Conservation (phyloP, 495 filamentous ascomycete species). For the Hypoxylon lenormandii region DNA sequence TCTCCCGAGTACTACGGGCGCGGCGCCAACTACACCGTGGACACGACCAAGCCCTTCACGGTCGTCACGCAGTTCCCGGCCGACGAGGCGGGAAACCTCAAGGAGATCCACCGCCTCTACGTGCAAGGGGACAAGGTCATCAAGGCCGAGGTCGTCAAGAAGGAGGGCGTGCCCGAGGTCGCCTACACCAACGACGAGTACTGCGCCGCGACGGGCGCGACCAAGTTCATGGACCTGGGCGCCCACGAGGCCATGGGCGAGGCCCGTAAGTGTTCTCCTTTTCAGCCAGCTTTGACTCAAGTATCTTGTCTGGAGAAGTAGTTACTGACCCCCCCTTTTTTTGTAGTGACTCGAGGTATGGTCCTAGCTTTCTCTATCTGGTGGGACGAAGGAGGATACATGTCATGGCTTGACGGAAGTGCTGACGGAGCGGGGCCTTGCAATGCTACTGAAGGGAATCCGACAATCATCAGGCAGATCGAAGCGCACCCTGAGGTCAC, state of each 20-base stretch:
- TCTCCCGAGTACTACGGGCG: slow-evolving; percentile 60
- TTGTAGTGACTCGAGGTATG: slow-evolving; percentile 73
- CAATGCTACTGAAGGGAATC: slow-evolving; percentile 64
- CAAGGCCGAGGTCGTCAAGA: slow-evolving; percentile 53
- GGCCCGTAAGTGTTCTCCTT: too few species aligned
- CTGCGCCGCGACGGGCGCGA: slow-evolving; percentile 68
- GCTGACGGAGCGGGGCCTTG: slow-evolving; percentile 68
- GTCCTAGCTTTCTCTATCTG: slow-evolving; percentile 74
- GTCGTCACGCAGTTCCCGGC: slow-evolving; percentile 76
- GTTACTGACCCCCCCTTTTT: too few species aligned
- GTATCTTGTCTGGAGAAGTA: too few species aligned
- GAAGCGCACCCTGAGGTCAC: slow-evolving; percentile 64
- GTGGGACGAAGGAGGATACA: slow-evolving; percentile 69
- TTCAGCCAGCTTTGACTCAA: too few species aligned
- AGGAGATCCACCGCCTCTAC: slow-evolving; percentile 71
- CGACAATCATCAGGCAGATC: slow-evolving; percentile 61
- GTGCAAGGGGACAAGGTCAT: slow-evolving; percentile 71
- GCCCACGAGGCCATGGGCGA: slow-evolving; percentile 70
- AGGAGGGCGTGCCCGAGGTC: slow-evolving; percentile 58
- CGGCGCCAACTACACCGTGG: slow-evolving; percentile 65
- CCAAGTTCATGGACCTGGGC: slow-evolving; percentile 66
- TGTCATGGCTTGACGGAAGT: slow-evolving; percentile 73
- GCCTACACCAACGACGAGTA: slow-evolving; percentile 68
- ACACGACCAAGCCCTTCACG: slow-evolving; percentile 71
- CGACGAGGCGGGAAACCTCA: slow-evolving; percentile 62